Percentiles rank a stretch among this genome's conserved stretches.
Evolutionary conservation across 2,329 filamentous ascomycete species (phyloP).

Genomic region (Colletotrichum sp.): DNA sequence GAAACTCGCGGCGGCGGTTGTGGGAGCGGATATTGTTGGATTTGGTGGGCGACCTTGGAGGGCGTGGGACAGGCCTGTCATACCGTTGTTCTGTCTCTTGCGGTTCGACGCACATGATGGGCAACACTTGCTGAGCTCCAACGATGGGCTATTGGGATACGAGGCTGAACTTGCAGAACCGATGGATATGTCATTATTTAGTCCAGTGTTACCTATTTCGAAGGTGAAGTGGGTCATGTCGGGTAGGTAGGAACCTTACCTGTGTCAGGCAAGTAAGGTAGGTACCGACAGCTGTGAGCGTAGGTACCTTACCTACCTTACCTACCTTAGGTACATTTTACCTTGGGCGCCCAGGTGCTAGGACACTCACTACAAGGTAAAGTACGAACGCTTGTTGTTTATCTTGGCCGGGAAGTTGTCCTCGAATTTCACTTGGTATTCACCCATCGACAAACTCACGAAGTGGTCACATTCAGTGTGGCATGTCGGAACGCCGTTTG

Average conservation of each 20-base stretch:
- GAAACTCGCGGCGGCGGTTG: slow-evolving; percentile 80
- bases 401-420: neutral
- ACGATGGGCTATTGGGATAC: neutral
- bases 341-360: neutral
- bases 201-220: neutral
- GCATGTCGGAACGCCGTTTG: neutral
- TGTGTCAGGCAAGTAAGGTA: neutral
- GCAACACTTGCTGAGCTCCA: neutral
- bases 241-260: neutral
- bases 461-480: neutral
- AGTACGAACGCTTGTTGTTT: neutral
- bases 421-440: neutral
- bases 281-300: neutral
- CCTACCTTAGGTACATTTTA: neutral
- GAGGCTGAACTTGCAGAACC: neutral
- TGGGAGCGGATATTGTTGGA: slow-evolving; percentile 62
- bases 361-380: neutral
- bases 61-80: slow-evolving; percentile 48
- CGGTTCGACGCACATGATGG: neutral
- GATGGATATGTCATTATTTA: neutral
- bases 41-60: slow-evolving; percentile 45
- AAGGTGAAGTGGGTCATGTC: neutral
- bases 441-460: neutral
- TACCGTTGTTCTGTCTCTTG: neutral
- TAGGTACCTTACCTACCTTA: neutral